Conservation (phyloP, 345 rosid species). For the Populus alba region DNA sequence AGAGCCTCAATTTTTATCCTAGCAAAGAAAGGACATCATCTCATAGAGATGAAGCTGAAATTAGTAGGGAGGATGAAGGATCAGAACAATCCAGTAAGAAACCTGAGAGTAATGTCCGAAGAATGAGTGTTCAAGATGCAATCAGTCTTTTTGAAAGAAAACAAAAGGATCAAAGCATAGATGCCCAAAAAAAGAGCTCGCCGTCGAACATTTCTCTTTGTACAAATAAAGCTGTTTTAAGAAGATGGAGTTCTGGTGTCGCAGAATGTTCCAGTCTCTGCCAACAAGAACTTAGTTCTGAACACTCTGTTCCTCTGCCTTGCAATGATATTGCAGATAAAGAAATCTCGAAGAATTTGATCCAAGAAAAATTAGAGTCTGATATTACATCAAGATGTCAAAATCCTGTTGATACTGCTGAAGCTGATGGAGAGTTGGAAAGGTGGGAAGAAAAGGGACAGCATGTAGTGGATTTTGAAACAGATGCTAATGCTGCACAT, state of each 20-base stretch:
- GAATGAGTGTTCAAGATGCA: constrained; percentile 64
- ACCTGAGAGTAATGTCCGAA: constrained; percentile 35
- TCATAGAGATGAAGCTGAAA: constrained; percentile 35
- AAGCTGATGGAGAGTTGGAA: constrained; percentile 27
- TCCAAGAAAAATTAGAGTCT: constrained; percentile 31
- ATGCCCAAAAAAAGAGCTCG: constrained; percentile 36
- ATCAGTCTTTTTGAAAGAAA: constrained; percentile 62
- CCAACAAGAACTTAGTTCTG: constrained; percentile 27
- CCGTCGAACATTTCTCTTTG: constrained; percentile 27
- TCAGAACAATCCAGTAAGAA: constrained; percentile 33
- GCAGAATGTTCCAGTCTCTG: constrained; percentile 37
- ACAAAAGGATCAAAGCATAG: constrained; percentile 45
- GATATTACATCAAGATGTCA: constrained; percentile 22
- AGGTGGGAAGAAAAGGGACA: constrained; percentile 21
- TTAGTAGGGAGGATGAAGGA: constrained; percentile 44
- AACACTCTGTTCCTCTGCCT: constrained; percentile 24
- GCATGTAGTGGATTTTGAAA: constrained; percentile 23
- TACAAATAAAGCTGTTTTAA: constrained; percentile 50
- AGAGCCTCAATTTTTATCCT: constrained; percentile 53
- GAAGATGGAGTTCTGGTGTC: constrained; percentile 65
- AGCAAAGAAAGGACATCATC: constrained; percentile 38
- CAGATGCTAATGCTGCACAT: constrained; percentile 17
- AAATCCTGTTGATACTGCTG: constrained; percentile 22
- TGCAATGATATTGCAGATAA: constrained; percentile 19
- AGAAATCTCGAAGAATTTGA: constrained; percentile 23